Percentiles rank a stretch among this genome's conserved stretches.
phyloP scores from a whole-genome alignment of 1,284 basidiomycete genomes.

The Ceratobasidium papillatum region DNA sequence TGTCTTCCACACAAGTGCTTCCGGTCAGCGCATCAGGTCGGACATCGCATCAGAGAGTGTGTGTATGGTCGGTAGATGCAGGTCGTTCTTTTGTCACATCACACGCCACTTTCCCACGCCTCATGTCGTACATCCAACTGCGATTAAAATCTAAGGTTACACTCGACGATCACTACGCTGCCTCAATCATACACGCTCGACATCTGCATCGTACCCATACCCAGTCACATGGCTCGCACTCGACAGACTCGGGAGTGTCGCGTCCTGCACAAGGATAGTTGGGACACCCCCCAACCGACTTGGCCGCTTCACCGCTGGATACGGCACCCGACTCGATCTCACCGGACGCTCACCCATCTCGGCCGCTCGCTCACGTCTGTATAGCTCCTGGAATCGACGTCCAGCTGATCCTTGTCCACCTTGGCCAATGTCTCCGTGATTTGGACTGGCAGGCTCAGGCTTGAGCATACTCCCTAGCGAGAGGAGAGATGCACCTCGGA shows the following conservation, averaged over 20 bases:
- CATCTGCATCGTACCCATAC: conserved; percentile 33
- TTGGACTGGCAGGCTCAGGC: neutral
- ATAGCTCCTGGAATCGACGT: conserved; percentile 32
- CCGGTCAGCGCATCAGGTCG: conserved; percentile 43
- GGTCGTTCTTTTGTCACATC: neutral
- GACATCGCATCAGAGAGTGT: conserved; percentile 8
- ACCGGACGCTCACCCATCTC: conserved; percentile 1
- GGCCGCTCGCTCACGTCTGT: conserved; percentile 14
- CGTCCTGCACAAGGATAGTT: conserved; percentile 23
- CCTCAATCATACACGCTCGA: neutral
- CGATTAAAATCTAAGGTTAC: too few relatives aligned
- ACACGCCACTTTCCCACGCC: conserved; percentile 14
- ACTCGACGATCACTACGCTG: neutral
- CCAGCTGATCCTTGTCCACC: conserved; percentile 21
- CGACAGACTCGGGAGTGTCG: conserved; percentile 29
- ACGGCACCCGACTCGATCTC: neutral
- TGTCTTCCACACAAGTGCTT: conserved; percentile 1
- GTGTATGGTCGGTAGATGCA: conserved; percentile 12
- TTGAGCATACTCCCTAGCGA: conserved; percentile 19
- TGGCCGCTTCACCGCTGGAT: conserved; percentile 14
- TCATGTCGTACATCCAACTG: neutral
- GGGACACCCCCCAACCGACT: conserved; percentile 24
- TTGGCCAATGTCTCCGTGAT: neutral
- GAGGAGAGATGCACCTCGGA: conserved; percentile 28
- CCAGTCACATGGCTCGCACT: conserved; percentile 35